Percentiles rank a stretch among this genome's conserved stretches.
phyloP scores from a whole-genome alignment of 371 early-diverging fungal genomes.

The Apophysomyces ossiformis region DNA sequence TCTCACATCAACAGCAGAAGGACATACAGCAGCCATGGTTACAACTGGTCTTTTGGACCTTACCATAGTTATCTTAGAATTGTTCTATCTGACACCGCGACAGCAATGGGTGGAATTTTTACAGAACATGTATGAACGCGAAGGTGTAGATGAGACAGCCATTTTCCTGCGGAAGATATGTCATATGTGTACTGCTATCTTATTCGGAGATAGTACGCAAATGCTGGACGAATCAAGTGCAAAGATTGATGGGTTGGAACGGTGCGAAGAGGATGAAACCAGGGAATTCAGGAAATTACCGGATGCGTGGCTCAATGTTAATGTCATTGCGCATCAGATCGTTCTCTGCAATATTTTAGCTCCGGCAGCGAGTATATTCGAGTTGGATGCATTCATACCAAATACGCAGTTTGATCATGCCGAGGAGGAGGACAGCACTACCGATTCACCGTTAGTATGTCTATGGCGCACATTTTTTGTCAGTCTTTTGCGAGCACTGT shows the following conservation, averaged over 20 bases:
- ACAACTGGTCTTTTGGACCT: constrained; percentile 55
- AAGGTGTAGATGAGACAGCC: constrained; percentile 54
- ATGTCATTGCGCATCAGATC: constrained; percentile 59
- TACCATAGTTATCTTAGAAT: constrained; percentile 49
- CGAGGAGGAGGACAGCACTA: constrained; percentile 10
- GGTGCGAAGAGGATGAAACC: constrained; percentile 30
- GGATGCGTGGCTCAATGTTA: constrained; percentile 61
- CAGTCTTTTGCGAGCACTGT: constrained; percentile 59
- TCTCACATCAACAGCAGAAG: constrained; percentile 16
- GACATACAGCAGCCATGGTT: constrained; percentile 39
- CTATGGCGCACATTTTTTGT: constrained; percentile 67
- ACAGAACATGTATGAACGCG: constrained; percentile 35
- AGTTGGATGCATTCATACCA: constrained; percentile 50
- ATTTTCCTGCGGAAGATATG: constrained; percentile 58
- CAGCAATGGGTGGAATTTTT: constrained; percentile 50
- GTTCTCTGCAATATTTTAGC: constrained; percentile 54
- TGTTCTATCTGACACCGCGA: constrained; percentile 50
- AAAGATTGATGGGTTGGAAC: constrained; percentile 25
- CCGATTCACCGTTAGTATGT: constrained; percentile 14
- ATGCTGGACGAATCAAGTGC: constrained; percentile 32
- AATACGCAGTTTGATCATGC: constrained; percentile 17
- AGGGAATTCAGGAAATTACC: constrained; percentile 44
- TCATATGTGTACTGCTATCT: constrained; percentile 53
- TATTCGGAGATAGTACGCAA: constrained; percentile 49
- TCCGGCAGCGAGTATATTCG: constrained; percentile 56